These are phyloP conservation scores for Larix sibirica DNA, from an alignment of 83 land plant genomes.

Conservation along the genomic window DNA sequence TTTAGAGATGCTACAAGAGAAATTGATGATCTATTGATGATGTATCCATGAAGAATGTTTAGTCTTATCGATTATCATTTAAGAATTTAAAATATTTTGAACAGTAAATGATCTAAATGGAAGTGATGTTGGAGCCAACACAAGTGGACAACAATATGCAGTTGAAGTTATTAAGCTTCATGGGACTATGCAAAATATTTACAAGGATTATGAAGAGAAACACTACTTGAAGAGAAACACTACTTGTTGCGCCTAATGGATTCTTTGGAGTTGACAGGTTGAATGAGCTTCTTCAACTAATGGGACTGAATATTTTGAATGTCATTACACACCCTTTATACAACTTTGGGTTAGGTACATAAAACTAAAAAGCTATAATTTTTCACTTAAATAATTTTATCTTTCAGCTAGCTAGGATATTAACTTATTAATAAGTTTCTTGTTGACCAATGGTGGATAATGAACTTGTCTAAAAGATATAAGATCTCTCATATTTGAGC, in stretches of 20 bases:
- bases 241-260: conserved; percentile 67
- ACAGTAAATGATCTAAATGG: conserved; percentile 72
- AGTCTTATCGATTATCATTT: not conserved
- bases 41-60: not conserved
- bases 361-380: too few relatives aligned
- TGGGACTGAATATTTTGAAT: conserved; percentile 31
- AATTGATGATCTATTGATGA: not conserved
- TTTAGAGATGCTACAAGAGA: not conserved
- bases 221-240: too few relatives aligned
- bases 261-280: conserved; percentile 60
- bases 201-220: conserved; percentile 21
- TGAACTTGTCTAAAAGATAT: conserved; percentile 54
- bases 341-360: conserved; percentile 62
- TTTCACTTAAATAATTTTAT: not conserved
- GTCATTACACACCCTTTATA: conserved; percentile 65
- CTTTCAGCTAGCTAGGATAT: not conserved
- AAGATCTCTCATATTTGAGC: conserved; percentile 50
- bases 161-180: conserved; percentile 34
- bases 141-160: conserved; percentile 43
- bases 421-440: not conserved
- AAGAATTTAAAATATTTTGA: not conserved
- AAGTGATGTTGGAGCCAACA: conserved; percentile 42
- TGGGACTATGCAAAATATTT: conserved; percentile 30
- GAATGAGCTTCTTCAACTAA: conserved; percentile 25
- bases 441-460: conserved; percentile 32